Base-by-base conservation (phyloP, 2,329 filamentous ascomycete species). In the Aspergillus sp. region DNA sequence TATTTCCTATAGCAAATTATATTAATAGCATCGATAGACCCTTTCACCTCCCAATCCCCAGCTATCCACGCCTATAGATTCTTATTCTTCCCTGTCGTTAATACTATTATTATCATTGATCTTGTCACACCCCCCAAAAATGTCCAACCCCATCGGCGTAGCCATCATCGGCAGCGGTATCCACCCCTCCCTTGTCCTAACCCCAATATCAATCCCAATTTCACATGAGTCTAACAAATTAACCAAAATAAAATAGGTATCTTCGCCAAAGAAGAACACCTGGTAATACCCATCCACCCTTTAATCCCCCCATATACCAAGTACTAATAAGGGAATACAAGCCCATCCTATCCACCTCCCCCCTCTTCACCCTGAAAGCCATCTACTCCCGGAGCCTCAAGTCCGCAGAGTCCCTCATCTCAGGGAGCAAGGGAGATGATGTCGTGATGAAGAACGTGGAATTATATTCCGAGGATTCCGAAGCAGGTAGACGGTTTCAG, bases 341-440 rank as follows among this genome's bases (percentile, higher is more conserved):
- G 79, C 84, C 85, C 2, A 84, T 84, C 2, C 77, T 87, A 28
- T 74, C 80, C 66, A 78, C 78, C 17, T 76, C 79, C 21, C 63
- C 74, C 25, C 68, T 69, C 36, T 73, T 87, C 9, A 67, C 71
- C 3, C 74, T 87, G 36, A 85, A 83, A 69, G 85, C 85, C 17
- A 78, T 87, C 62, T 87, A 85, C 72, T 87, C 84, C n/a, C 82
- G 84, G 49, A 83, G 82, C 6, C 72, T 83, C 8, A 78, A 80
- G 41, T 86, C 84, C 4, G 84, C 84, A n/a, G 69, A 82, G 59
- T 69, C 67, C 3, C 74, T 83, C 10, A 69, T 72, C 10, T 68
- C 75, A 1, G 15, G 17, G 8, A 36, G 12, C 32, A 36, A 28
- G 10, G 25, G 9, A 17, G 41, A 45, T 0, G 64, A 59, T 10